phyloP scores from a whole-genome alignment of 2,329 filamentous ascomycete genomes.

The Gyromitra esculenta region DNA sequence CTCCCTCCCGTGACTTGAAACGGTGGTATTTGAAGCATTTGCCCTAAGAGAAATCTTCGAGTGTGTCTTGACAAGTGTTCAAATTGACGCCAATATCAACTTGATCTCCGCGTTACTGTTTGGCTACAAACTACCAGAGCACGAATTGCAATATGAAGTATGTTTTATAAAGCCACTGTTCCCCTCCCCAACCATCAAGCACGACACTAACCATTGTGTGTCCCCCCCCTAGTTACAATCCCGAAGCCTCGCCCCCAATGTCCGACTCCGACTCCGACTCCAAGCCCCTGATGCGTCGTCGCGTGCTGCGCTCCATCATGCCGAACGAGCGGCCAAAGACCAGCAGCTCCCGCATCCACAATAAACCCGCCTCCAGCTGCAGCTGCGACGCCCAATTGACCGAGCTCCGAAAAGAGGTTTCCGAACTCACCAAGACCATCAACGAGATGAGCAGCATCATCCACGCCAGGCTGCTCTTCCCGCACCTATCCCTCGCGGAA shows the following conservation, averaged over 20 bases:
- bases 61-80: constrained; percentile 3
- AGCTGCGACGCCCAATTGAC: constrained; percentile 15
- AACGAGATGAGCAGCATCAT: constrained; percentile 42
- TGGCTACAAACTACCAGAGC: background rate
- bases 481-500: constrained; percentile 25
- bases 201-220: constrained; percentile 7
- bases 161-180: background rate
- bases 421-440: constrained; percentile 34
- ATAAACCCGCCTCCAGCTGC: background rate
- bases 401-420: constrained; percentile 37
- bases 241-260: constrained; percentile 39
- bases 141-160: constrained; percentile 28
- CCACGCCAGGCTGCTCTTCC: constrained; percentile 36
- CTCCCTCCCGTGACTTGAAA: constrained; percentile 24
- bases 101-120: background rate
- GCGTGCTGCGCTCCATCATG: constrained; percentile 19
- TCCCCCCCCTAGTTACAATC: constrained; percentile 41
- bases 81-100: constrained; percentile 7
- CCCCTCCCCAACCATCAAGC: background rate
- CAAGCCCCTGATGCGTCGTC: background rate
- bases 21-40: constrained; percentile 1
- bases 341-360: background rate
- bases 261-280: constrained; percentile 33
- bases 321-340: constrained; percentile 18
- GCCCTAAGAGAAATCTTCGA: background rate